Evolutionary conservation across 805 yeast genomes (phyloP), one percentile per base, ranked within the genome.

Genomic region (Saccharomycopsis sp.): DNA sequence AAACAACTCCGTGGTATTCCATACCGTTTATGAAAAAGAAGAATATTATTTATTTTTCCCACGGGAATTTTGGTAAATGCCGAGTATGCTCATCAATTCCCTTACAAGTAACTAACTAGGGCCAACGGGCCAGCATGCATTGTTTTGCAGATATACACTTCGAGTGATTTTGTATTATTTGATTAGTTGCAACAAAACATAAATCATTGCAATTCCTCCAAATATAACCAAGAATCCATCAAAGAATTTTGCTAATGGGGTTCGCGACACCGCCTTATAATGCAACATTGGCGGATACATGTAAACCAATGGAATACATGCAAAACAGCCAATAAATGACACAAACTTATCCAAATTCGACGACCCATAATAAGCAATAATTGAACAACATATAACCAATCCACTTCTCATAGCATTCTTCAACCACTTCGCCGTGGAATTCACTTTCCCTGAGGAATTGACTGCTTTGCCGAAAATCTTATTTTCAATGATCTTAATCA

Each of bases 261-360:
- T 54, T 23, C 62, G 55, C 8, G 68, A 66, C 50, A 78, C 74
- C 44, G 77, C 66, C 56, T 66, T 72, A 44, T 77, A 66, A 56
- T 85, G 93, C 43, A 85, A 64, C 70, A 85, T 68, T 14, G 94
- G 93, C 6, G 94, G 93, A 56, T 84, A 83, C 77, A 85, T 79
- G 64, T 85, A 85, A 4, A 85, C 93, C 64, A 85, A 70, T 1
- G 94, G 94, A 44, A 85, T 81, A 56, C 94, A 85, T 1, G 90
- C 89, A 64, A 85, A 81, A 42, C 88, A 81, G 3, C 94, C 94
- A 42, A 85, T 83, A 56, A 85, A 78, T 2, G 89, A 79, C 8
- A 85, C 90, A 62, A 85, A 81, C 51, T 67, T 70, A 58, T 85
- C 93, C 50, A 85, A 63, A 54, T 82, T 75, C 46, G 73, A 67